Evolutionary conservation across 176 grass and related monocot genomes (phyloP).

Genomic region (Thinopyrum elongatum): DNA sequence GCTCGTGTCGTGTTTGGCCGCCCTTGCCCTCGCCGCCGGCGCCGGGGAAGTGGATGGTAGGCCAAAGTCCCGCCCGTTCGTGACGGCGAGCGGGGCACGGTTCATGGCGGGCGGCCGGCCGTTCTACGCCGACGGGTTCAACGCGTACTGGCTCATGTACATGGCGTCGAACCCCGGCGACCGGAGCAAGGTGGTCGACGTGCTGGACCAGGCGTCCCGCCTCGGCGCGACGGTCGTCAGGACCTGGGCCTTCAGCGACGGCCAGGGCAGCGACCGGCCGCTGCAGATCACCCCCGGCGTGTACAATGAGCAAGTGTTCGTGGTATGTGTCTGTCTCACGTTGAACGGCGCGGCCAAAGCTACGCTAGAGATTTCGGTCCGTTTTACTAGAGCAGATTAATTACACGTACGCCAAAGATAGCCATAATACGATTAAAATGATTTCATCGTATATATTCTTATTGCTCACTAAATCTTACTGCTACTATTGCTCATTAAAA

Average conservation of each 20-base stretch:
- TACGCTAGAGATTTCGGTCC: not conserved
- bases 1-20: not conserved
- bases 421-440: not conserved
- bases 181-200: constrained; percentile 45
- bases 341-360: not conserved
- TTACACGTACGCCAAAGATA: not conserved
- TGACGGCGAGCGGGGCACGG: constrained; percentile 43
- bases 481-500: not conserved
- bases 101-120: constrained; percentile 46
- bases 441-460: not conserved
- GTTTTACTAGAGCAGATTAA: not conserved
- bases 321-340: constrained; percentile 20
- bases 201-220: constrained; percentile 46
- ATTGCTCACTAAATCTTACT: not conserved
- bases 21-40: constrained; percentile 3
- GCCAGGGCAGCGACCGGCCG: constrained; percentile 43
- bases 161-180: constrained; percentile 53
- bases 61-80: constrained; percentile 22
- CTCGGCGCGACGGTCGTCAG: constrained; percentile 55
- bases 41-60: not conserved
- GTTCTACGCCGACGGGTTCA: constrained; percentile 72
- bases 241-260: constrained; percentile 84
- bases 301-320: constrained; percentile 64
- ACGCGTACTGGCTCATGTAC: constrained; percentile 84
- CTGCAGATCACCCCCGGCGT: constrained; percentile 68